Evolutionary conservation across 2,329 filamentous ascomycete genomes (phyloP), one percentile per base, ranked within the genome.

Genomic region (Ilyonectria destructans): DNA sequence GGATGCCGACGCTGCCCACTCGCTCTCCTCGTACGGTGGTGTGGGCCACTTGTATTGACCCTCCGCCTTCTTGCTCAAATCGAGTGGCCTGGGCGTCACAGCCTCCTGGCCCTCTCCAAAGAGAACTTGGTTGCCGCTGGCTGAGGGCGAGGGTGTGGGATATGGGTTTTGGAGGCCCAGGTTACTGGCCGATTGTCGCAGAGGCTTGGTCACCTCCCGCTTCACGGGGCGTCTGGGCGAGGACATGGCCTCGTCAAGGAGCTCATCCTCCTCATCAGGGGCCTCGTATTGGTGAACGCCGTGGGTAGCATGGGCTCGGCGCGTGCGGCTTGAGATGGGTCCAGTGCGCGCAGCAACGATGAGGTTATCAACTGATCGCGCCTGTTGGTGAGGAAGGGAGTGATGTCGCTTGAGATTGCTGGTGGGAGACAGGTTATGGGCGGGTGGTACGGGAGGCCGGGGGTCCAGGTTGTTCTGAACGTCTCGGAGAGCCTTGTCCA

Each of bases 191-290:
- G 92, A 90, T 73, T 93, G 90, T 62, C 89, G 83, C 35, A 91
- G 82, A 37, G 81, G 74, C 69, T 82, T 82, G 40, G 69, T 56
- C 12, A 67, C 63, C 57, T 76, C 81, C 77, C 83, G 90, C 78
- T 90, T 92, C 77, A 93, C 92, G 8, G 91, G 93, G 69, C 89
- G 90, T 75, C 92, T 91, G 0, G 95, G 93, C 6, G 93, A 94
- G 56, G 91, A 88, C 48, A 98, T 85, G 21, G 91, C 95, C 81
- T 99, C 96, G 74, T 98, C 95, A 10, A 98, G 87, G 10, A 99
- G 87, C 82, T 99, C 96, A 67, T 99, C 96, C 78, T 98, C 96
- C 81, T 99, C 96, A 76, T 97, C 95, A 1, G 96, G 94, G 0
- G 95, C 95, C 78, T 99, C 96, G 78, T 98, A 98, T 69, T 94